These are phyloP conservation scores for Tuctoria greenei DNA, from an alignment of 176 grass and related monocot species.

Conservation along the genomic window DNA sequence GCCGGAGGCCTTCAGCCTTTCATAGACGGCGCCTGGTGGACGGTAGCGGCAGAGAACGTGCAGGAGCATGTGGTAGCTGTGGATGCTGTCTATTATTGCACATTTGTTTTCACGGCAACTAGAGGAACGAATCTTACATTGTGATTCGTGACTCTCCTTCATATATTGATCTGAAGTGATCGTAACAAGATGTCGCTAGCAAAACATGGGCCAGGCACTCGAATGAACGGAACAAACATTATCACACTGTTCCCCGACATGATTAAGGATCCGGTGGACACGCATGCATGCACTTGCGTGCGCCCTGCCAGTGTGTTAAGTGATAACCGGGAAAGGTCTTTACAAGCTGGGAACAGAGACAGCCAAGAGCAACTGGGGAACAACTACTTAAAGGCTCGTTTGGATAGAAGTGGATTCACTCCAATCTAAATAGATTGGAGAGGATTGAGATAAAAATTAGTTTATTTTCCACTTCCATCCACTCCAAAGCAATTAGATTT, in stretches of 20 bases:
- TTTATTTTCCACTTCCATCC: too few relatives aligned
- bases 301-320: not conserved
- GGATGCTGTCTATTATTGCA: conserved; percentile 24
- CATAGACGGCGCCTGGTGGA: conserved; percentile 16
- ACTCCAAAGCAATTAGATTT: too few relatives aligned
- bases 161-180: not conserved
- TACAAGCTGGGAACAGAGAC: not conserved
- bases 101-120: not conserved
- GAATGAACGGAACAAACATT: not conserved
- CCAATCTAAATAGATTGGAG: too few relatives aligned
- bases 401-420: too few relatives aligned
- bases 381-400: too few relatives aligned
- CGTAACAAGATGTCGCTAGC: not conserved
- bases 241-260: not conserved
- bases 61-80: conserved; percentile 3
- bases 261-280: not conserved
- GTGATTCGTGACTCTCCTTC: not conserved
- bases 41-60: conserved; percentile 27
- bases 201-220: not conserved
- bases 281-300: not conserved
- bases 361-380: not conserved
- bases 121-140: not conserved
- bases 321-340: not conserved
- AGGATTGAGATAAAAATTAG: too few relatives aligned
- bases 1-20: not conserved